Conservation (phyloP, 1,284 basidiomycete species). For the Microbotryum violaceum region DNA sequence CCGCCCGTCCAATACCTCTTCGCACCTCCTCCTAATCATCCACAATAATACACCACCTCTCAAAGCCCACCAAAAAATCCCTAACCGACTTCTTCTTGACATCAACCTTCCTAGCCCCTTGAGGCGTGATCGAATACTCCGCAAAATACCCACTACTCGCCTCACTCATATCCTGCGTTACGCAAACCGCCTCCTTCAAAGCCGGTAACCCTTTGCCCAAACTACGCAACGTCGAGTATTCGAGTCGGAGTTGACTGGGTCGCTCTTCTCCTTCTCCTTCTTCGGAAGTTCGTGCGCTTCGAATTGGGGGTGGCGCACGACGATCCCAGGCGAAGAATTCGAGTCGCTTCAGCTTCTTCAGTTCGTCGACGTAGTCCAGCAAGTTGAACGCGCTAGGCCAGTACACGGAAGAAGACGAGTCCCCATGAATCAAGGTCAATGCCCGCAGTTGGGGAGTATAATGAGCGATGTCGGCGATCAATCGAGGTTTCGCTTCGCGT, state of each 20-base stretch:
- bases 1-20: too few relatives aligned
- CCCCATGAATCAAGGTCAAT: slow-evolving; percentile 15
- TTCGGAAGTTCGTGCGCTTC: neutral
- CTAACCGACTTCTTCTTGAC: slow-evolving; percentile 11
- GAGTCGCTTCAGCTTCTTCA: slow-evolving; percentile 5
- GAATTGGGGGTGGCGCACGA: neutral
- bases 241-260: slow-evolving; percentile 3
- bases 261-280: neutral
- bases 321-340: slow-evolving; percentile 27
- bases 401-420: slow-evolving; percentile 2
- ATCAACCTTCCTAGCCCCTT: slow-evolving; percentile 1
- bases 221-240: slow-evolving; percentile 12
- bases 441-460: slow-evolving; percentile 7
- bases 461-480: slow-evolving; percentile 15
- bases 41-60: too few relatives aligned
- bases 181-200: slow-evolving; percentile 20
- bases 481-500: slow-evolving; percentile 6
- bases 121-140: neutral
- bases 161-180: slow-evolving; percentile 19
- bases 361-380: slow-evolving; percentile 18
- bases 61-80: neutral
- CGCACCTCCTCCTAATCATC: too few relatives aligned
- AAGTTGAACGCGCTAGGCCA: slow-evolving; percentile 19
- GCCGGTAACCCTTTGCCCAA: slow-evolving; percentile 1
- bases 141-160: slow-evolving; percentile 21